Percentiles rank a stretch among this genome's conserved stretches.
phyloP scores from a whole-genome alignment of 768 basidiomycete species.

The Naganishia friedmannii region DNA sequence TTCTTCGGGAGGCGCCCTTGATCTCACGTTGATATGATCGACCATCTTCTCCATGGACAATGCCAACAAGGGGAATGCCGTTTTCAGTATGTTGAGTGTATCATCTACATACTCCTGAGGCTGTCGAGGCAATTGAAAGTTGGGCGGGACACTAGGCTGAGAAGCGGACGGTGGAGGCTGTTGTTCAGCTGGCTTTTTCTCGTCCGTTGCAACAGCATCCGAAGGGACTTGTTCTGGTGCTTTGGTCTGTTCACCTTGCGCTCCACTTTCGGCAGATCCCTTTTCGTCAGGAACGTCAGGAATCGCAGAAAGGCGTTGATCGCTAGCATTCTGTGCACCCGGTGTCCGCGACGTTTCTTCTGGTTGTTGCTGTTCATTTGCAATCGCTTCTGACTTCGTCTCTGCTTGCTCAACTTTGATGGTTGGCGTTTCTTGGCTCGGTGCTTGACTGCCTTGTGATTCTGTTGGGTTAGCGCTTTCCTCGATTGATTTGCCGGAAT shows the following conservation, averaged over 20 bases:
- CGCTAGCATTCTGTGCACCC: neutral
- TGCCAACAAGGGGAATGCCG: constrained; percentile 88
- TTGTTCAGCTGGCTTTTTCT: constrained; percentile 10
- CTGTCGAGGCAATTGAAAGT: constrained; percentile 53
- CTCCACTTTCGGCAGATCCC: neutral
- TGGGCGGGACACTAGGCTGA: constrained; percentile 11
- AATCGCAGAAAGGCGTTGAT: neutral
- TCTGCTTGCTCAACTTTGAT: constrained; percentile 36
- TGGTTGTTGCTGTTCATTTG: constrained; percentile 4
- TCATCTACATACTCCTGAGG: constrained; percentile 91
- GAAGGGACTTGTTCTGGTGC: neutral
- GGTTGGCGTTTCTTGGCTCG: constrained; percentile 34
- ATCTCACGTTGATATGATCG: constrained; percentile 84
- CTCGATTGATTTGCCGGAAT: neutral
- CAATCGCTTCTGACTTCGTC: constrained; percentile 22
- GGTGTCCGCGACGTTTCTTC: constrained; percentile 7
- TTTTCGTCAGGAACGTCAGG: neutral
- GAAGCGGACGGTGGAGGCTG: constrained; percentile 20
- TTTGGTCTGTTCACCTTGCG: neutral
- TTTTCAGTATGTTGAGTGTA: constrained; percentile 87
- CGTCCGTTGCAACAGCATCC: constrained; percentile 1
- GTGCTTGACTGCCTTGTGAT: neutral
- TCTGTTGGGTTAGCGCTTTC: neutral
- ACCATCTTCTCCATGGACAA: constrained; percentile 95
- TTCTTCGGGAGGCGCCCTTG: constrained; percentile 85